Evolutionary conservation across 2,329 filamentous ascomycete species (phyloP).

Genomic region (Knufia petricola): DNA sequence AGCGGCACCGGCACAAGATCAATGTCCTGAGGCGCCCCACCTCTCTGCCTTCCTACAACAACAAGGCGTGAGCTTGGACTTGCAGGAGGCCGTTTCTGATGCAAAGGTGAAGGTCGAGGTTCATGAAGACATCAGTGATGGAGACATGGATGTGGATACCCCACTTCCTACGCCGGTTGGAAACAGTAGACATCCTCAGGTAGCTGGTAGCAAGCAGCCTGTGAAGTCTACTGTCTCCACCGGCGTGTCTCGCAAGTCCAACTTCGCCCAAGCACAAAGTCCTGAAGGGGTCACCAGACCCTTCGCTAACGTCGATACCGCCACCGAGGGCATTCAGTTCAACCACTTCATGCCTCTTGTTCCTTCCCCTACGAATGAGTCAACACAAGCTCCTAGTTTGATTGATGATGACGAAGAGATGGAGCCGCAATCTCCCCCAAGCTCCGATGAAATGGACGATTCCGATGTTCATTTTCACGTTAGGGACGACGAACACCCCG

Average conservation of each 20-base stretch:
- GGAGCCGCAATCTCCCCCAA: constrained; percentile 54
- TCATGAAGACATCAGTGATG: constrained; percentile 30
- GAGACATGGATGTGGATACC: constrained; percentile 28
- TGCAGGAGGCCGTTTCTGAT: constrained; percentile 50
- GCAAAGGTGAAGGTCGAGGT: constrained; percentile 35
- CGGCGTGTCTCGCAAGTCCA: constrained; percentile 28
- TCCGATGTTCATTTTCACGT: constrained; percentile 39
- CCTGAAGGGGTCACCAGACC: constrained; percentile 21
- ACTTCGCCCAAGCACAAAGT: constrained; percentile 32
- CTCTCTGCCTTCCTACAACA: constrained; percentile 56
- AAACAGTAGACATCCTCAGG: constrained; percentile 18
- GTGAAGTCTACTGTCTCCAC: constrained; percentile 43
- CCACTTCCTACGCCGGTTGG: constrained; percentile 27
- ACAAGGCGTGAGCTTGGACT: constrained; percentile 52
- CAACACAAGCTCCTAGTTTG: constrained; percentile 68
- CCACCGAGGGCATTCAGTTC: neutral
- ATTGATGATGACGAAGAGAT: constrained; percentile 75
- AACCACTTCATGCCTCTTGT: constrained; percentile 5
- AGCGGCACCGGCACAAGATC: neutral
- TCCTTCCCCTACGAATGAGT: constrained; percentile 40
- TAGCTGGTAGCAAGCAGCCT: constrained; percentile 36
- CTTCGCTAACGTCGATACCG: neutral
- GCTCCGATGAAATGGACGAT: constrained; percentile 41
- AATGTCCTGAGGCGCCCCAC: constrained; percentile 47
- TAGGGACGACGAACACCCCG: constrained; percentile 35